Evolutionary conservation across 2,329 filamentous ascomycete genomes (phyloP).

Genomic region (Venturia asperata): DNA sequence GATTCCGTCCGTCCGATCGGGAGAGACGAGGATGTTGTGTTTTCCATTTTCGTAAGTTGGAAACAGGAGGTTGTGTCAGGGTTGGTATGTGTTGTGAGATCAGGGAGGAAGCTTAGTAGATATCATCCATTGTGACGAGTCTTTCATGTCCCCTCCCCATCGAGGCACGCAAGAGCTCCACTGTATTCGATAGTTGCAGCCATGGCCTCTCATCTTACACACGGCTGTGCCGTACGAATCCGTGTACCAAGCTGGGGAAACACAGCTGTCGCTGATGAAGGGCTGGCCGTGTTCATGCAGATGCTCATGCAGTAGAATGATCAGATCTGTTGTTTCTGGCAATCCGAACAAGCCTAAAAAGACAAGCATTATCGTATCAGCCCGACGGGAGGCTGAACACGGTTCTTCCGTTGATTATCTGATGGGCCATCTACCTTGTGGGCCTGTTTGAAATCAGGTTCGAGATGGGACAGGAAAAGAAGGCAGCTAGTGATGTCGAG

Average conservation of each 20-base stretch:
- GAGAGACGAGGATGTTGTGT: background rate
- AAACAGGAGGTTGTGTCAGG: slow-evolving; percentile 2
- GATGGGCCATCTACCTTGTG: background rate
- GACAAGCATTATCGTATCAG: background rate
- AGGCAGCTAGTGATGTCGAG: background rate
- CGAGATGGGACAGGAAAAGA: background rate
- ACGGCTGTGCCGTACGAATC: background rate
- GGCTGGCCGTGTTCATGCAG: background rate
- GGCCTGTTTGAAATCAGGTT: background rate
- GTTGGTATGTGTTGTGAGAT: background rate
- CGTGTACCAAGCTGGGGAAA: background rate
- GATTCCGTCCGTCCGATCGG: background rate
- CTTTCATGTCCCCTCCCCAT: background rate
- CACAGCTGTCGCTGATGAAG: background rate
- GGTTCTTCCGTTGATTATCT: background rate
- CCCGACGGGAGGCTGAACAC: slow-evolving; percentile 1
- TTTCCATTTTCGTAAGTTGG: background rate
- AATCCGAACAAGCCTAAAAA: slow-evolving; percentile 9
- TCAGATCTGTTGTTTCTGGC: background rate
- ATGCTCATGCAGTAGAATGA: background rate
- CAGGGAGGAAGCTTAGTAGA: background rate
- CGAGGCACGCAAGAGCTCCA: background rate
- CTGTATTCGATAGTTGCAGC: background rate
- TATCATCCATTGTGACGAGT: background rate
- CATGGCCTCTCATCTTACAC: background rate